Conservation (phyloP, 2,329 filamentous ascomycete species). For the Neonectria coccinea region DNA sequence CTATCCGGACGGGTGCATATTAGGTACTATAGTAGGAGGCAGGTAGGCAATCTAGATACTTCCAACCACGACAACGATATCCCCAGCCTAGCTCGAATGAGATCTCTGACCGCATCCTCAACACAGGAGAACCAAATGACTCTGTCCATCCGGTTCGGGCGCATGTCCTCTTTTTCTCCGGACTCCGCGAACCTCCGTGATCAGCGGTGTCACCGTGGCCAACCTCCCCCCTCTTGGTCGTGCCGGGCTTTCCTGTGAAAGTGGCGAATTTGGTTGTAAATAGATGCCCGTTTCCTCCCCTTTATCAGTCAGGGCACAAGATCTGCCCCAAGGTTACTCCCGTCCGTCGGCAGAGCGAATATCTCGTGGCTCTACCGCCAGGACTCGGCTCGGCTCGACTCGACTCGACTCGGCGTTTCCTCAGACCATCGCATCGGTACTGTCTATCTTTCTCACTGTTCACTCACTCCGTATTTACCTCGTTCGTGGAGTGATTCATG, state of each 20-base stretch:
- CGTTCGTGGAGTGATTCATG: background rate
- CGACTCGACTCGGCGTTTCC: background rate
- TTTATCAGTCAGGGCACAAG: background rate
- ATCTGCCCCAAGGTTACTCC: slow-evolving; percentile 10
- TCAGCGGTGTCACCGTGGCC: background rate
- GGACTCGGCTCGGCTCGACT: slow-evolving; percentile 9
- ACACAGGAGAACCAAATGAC: background rate
- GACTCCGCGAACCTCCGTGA: background rate
- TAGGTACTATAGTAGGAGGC: too few species aligned
- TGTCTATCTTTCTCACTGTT: too few species aligned
- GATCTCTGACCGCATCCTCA: background rate
- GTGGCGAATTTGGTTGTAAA: background rate
- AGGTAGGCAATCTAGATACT: background rate
- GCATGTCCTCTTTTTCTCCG: background rate
- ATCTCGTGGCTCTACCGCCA: slow-evolving; percentile 9
- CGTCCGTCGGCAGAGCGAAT: background rate
- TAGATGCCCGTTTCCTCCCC: background rate
- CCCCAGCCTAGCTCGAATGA: background rate
- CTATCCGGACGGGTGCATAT: background rate
- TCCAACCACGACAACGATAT: background rate
- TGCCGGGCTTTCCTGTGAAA: background rate
- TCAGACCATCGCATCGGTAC: background rate
- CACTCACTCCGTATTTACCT: background rate
- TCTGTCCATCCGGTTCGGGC: background rate
- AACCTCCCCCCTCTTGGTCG: background rate